Evolutionary conservation across 2,329 filamentous ascomycete species (phyloP).

Genomic region (Bipolaris cookei): DNA sequence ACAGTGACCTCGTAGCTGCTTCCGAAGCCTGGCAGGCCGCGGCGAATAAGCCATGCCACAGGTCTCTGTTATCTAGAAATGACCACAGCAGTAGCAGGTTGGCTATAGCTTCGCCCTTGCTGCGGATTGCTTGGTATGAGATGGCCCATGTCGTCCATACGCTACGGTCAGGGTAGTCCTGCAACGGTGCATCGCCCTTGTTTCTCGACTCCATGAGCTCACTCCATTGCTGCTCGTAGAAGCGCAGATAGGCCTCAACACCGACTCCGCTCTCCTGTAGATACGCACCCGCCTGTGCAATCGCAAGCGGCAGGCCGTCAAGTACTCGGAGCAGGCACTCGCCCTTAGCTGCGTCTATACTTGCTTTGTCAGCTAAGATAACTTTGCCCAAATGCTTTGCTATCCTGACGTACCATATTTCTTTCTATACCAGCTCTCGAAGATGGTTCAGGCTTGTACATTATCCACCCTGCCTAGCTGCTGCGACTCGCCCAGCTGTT

Average conservation of each 20-base stretch:
- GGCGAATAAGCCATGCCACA: too few species aligned
- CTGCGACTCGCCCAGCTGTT: constrained; percentile 24
- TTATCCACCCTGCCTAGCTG: constrained; percentile 19
- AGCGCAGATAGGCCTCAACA: constrained; percentile 25
- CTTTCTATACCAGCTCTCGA: constrained; percentile 24
- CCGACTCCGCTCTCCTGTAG: constrained; percentile 27
- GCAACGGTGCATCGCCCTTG: constrained; percentile 19
- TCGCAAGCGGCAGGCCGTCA: too few species aligned
- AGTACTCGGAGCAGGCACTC: too few species aligned
- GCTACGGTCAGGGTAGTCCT: constrained; percentile 34
- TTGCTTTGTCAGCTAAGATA: too few species aligned
- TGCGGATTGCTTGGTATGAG: constrained; percentile 37
- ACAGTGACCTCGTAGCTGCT: constrained; percentile 11
- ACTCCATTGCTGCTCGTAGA: constrained; percentile 38
- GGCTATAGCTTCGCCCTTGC: constrained; percentile 26
- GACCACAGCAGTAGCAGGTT: constrained; percentile 39
- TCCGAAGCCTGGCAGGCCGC: constrained; percentile 8
- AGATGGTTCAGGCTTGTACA: constrained; percentile 23
- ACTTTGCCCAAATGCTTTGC: too few species aligned
- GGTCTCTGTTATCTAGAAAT: constrained; percentile 33
- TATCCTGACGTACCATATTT: constrained; percentile 21
- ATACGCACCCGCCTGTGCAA: too few species aligned
- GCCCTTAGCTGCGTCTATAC: too few species aligned
- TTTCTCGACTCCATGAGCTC: constrained; percentile 31
- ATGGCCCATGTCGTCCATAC: constrained; percentile 46